Conservation (phyloP, 495 filamentous ascomycete species). For the Penicillium nucicola region DNA sequence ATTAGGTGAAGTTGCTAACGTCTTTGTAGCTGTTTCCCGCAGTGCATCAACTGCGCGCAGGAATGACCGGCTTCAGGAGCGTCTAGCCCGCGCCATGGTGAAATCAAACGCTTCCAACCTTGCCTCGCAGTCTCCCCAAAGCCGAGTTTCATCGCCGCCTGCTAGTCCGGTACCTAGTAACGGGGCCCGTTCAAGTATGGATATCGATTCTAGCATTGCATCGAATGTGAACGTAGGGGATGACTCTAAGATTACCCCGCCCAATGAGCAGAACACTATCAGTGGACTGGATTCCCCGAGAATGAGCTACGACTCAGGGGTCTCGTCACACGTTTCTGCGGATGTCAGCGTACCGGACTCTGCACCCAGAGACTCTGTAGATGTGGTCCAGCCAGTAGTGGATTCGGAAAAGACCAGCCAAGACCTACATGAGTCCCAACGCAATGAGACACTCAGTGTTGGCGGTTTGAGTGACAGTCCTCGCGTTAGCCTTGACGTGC, state of each 20-base stretch:
- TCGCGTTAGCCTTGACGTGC: slow-evolving; percentile 11
- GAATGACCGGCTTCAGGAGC: slow-evolving; percentile 82
- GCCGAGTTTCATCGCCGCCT: slow-evolving; percentile 29
- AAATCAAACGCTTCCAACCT: slow-evolving; percentile 33
- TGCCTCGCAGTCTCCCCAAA: slow-evolving; percentile 32
- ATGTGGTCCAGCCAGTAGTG: slow-evolving; percentile 10
- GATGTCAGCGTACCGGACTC: slow-evolving; percentile 22
- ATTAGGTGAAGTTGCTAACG: slow-evolving; percentile 15
- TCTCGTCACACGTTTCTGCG: slow-evolving; percentile 30
- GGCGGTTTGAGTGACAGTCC: slow-evolving; percentile 13
- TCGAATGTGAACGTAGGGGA: slow-evolving; percentile 18
- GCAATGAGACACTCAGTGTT: not conserved
- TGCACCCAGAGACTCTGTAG: slow-evolving; percentile 9
- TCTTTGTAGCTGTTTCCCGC: slow-evolving; percentile 45
- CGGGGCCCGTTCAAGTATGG: slow-evolving; percentile 38
- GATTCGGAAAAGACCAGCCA: slow-evolving; percentile 4
- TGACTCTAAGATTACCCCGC: slow-evolving; percentile 6
- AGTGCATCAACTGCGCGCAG: slow-evolving; percentile 50
- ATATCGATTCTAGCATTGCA: slow-evolving; percentile 29
- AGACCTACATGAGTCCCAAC: slow-evolving; percentile 10
- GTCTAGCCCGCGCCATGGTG: slow-evolving; percentile 67
- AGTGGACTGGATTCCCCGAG: slow-evolving; percentile 10
- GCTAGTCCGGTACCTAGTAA: slow-evolving; percentile 34
- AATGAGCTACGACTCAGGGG: slow-evolving; percentile 31
- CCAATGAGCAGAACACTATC: slow-evolving; percentile 8